These are phyloP conservation scores for Neurospora africana DNA, from an alignment of 495 filamentous ascomycete species.

Conservation along the genomic window DNA sequence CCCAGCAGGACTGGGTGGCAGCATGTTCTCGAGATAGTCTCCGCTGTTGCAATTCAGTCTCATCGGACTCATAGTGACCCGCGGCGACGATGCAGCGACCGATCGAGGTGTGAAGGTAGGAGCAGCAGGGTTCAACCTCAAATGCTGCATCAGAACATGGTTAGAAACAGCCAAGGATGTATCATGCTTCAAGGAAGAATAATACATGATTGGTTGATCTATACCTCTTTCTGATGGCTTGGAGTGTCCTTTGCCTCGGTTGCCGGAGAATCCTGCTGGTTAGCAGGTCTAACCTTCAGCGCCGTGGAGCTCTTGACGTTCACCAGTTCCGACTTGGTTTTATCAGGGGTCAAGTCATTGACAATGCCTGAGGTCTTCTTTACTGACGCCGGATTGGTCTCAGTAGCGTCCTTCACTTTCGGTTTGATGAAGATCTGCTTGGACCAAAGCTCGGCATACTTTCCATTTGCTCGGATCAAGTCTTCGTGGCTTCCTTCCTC, in stretches of 20 bases:
- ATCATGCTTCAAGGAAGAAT: slow-evolving; percentile 20
- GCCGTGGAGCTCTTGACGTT: slow-evolving; percentile 20
- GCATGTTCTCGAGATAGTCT: slow-evolving; percentile 1
- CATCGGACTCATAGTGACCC: slow-evolving; percentile 2
- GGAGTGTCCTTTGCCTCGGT: slow-evolving; percentile 19
- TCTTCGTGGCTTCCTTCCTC: slow-evolving; percentile 57
- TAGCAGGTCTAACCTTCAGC: slow-evolving; percentile 2
- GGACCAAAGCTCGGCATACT: slow-evolving; percentile 54
- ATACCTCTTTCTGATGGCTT: slow-evolving; percentile 38
- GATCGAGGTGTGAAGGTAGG: slow-evolving; percentile 43
- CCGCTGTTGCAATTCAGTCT: slow-evolving; percentile 4
- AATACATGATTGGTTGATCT: slow-evolving; percentile 30
- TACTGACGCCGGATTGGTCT: slow-evolving; percentile 6
- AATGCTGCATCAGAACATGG: slow-evolving; percentile 31
- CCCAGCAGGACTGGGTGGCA: slow-evolving; percentile 2
- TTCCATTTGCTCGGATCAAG: slow-evolving; percentile 43
- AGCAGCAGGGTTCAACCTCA: slow-evolving; percentile 43
- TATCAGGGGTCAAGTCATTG: slow-evolving; percentile 30
- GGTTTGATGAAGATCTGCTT: slow-evolving; percentile 47
- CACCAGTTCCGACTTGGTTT: slow-evolving; percentile 23
- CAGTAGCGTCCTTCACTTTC: slow-evolving; percentile 28
- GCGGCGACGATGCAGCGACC: slow-evolving; percentile 1
- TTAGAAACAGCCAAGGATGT: slow-evolving; percentile 32
- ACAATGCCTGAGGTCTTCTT: slow-evolving; percentile 24
- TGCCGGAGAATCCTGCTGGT: slow-evolving; percentile 2